Conservation (phyloP, 1,284 basidiomycete species). For the Microbotryum saponariae region DNA sequence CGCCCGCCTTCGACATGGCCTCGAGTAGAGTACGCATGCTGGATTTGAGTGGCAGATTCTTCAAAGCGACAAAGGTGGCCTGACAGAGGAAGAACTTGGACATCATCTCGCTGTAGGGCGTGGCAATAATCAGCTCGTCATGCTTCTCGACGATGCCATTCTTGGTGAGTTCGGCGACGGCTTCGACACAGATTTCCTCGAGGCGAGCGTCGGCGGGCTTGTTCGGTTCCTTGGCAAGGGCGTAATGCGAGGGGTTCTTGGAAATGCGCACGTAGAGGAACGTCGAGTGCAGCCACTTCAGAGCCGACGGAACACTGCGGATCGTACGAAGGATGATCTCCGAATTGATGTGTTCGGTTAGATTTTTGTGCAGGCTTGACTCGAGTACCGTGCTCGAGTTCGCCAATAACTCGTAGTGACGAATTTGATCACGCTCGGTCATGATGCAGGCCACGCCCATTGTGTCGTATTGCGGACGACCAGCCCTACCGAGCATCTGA, state of each 20-base stretch:
- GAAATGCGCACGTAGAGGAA: conserved; percentile 77
- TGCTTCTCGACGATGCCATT: conserved; percentile 26
- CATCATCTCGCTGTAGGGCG: conserved; percentile 33
- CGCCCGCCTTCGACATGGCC: conserved; percentile 36
- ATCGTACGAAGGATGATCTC: conserved; percentile 82
- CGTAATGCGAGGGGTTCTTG: conserved; percentile 71
- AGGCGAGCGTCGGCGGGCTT: conserved; percentile 26
- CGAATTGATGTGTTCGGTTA: conserved; percentile 84
- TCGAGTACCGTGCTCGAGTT: conserved; percentile 21
- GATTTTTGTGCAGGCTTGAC: conserved; percentile 58
- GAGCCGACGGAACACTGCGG: conserved; percentile 54
- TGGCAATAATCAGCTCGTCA: conserved; percentile 9
- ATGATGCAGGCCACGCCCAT: conserved; percentile 57
- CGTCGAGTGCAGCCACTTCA: conserved; percentile 56
- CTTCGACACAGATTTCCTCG: conserved; percentile 31
- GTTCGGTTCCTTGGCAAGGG: conserved; percentile 31
- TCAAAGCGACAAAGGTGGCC: conserved; percentile 28
- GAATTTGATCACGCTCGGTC: conserved; percentile 63
- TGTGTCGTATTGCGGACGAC: conserved; percentile 82
- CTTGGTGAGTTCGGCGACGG: conserved; percentile 26
- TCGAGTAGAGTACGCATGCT: conserved; percentile 30
- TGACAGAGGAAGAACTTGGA: conserved; percentile 28
- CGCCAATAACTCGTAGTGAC: conserved; percentile 53
- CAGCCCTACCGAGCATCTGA: conserved; percentile 52
- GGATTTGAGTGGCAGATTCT: conserved; percentile 17